phyloP scores from a whole-genome alignment of 257 asterid genomes.

The Lavandula angustifolia region DNA sequence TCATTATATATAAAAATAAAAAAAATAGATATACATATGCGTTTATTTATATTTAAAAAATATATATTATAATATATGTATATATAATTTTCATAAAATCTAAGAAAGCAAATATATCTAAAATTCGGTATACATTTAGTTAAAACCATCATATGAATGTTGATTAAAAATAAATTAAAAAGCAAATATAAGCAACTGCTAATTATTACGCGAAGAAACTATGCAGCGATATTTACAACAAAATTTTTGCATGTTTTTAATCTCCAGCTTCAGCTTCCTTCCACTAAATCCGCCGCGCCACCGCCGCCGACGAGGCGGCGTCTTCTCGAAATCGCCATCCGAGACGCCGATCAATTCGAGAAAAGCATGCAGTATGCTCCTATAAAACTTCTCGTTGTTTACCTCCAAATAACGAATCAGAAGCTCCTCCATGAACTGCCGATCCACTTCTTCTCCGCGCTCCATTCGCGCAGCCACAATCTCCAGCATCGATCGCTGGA shows the following conservation, averaged over 20 bases:
- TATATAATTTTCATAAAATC: too few relatives aligned
- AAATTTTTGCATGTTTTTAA: conserved; percentile 18
- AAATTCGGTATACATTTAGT: too few relatives aligned
- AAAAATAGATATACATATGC: too few relatives aligned
- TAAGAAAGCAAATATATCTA: too few relatives aligned
- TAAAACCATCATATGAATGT: too few relatives aligned
- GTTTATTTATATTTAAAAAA: too few relatives aligned
- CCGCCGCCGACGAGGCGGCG: conserved; percentile 33
- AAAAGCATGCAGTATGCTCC: conserved; percentile 57
- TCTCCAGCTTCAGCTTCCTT: conserved; percentile 23
- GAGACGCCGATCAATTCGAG: conserved; percentile 51
- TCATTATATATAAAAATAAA: too few relatives aligned
- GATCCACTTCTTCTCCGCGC: conserved; percentile 49
- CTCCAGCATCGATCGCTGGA: conserved; percentile 54
- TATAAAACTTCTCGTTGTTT: conserved; percentile 55
- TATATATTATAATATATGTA: too few relatives aligned
- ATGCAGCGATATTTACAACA: neutral
- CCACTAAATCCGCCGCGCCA: conserved; percentile 21
- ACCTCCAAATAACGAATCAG: conserved; percentile 61
- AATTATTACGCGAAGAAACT: neutral
- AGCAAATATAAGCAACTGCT: too few relatives aligned
- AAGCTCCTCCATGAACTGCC: conserved; percentile 81
- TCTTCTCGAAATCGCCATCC: conserved; percentile 39
- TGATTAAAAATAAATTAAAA: too few relatives aligned
- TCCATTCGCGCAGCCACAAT: conserved; percentile 50